Evolutionary conservation across 768 basidiomycete genomes (phyloP).

Genomic region (Rubroboletus satanas): DNA sequence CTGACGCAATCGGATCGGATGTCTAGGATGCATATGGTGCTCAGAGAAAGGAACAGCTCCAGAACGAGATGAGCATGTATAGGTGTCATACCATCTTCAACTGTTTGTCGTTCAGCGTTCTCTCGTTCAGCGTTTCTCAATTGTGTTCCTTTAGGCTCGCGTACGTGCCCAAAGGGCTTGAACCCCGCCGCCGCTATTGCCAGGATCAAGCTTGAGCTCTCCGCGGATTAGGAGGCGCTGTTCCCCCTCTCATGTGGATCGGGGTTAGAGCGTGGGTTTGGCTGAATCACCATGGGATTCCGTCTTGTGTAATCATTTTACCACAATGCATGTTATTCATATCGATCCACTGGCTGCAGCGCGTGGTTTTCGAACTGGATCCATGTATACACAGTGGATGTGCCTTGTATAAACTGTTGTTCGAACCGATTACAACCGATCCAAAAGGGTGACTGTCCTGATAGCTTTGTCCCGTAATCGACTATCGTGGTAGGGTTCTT

Average conservation of each 20-base stretch:
- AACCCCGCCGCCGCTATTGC: slow-evolving; percentile 92
- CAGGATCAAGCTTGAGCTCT: slow-evolving; percentile 89
- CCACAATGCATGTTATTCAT: neutral
- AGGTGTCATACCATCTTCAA: slow-evolving; percentile 99
- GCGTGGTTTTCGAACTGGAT: neutral
- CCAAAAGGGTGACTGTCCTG: neutral
- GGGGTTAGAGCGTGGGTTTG: slow-evolving; percentile 2
- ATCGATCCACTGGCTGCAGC: neutral
- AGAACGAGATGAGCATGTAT: slow-evolving; percentile 96
- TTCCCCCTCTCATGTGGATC: neutral
- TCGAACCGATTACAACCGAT: neutral
- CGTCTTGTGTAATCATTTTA: neutral
- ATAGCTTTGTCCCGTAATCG: neutral
- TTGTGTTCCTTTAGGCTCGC: slow-evolving; percentile 50
- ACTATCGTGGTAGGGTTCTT: too few relatives aligned
- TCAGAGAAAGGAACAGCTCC: slow-evolving; percentile 84
- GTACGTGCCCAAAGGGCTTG: slow-evolving; percentile 96
- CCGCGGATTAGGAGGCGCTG: slow-evolving; percentile 49
- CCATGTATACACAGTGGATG: neutral
- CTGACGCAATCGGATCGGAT: neutral
- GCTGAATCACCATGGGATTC: neutral
- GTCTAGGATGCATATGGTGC: slow-evolving; percentile 69
- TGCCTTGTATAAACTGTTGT: neutral
- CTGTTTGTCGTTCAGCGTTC: slow-evolving; percentile 45
- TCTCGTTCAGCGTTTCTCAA: neutral